Evolutionary conservation across 495 filamentous ascomycete species (phyloP).

Genomic region (Lepidopterella palustris): DNA sequence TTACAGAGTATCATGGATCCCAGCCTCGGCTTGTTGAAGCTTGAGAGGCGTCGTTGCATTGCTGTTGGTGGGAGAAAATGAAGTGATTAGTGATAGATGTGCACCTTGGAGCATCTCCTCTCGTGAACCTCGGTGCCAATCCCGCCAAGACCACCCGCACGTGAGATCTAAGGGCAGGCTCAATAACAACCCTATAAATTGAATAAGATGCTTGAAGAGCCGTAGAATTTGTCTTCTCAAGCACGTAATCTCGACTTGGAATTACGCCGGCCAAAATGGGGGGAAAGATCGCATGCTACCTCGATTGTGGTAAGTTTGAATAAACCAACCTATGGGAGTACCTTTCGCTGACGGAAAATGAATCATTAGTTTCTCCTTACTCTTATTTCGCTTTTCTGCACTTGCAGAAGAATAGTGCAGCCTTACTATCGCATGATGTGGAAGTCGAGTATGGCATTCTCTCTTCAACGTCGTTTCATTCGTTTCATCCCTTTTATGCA

Average conservation of each 20-base stretch:
- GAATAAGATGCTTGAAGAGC: neutral
- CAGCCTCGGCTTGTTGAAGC: neutral
- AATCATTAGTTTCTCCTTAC: constrained; percentile 56
- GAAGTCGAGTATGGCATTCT: constrained; percentile 49
- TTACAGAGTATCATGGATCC: neutral
- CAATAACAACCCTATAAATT: no score
- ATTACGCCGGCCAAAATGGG: constrained; percentile 43
- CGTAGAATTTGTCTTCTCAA: neutral
- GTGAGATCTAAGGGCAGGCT: neutral
- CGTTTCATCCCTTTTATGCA: neutral
- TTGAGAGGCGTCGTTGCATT: neutral
- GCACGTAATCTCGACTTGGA: neutral
- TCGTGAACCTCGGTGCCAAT: constrained; percentile 18
- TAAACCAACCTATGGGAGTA: neutral
- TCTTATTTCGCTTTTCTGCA: constrained; percentile 58
- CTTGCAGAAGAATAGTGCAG: constrained; percentile 47
- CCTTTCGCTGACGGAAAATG: neutral
- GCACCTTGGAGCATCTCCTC: no score
- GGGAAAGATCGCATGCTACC: constrained; percentile 55
- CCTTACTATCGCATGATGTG: constrained; percentile 51
- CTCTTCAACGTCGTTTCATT: constrained; percentile 5
- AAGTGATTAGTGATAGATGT: constrained; percentile 16
- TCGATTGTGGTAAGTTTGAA: constrained; percentile 49
- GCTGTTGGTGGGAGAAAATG: neutral
- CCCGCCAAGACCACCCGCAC: constrained; percentile 7